These are phyloP conservation scores for Niveomyces coronatus DNA, from an alignment of 2,329 filamentous ascomycete species.

Conservation along the genomic window DNA sequence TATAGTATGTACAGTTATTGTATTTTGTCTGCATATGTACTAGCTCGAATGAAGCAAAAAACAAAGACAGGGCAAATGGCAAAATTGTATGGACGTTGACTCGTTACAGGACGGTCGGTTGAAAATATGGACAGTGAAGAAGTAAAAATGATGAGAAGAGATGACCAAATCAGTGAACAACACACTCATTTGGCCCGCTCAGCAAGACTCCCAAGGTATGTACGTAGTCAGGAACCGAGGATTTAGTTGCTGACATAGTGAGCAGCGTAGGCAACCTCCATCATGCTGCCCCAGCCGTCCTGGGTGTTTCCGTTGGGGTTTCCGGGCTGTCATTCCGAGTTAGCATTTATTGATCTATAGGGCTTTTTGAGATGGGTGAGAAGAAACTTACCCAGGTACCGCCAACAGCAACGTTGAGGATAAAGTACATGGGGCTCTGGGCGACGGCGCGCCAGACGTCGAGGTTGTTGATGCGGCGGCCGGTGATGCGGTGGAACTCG, in stretches of 20 bases:
- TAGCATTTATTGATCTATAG: no score
- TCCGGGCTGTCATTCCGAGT: constrained; percentile 31
- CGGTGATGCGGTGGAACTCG: constrained; percentile 33
- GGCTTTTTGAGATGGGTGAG: neutral
- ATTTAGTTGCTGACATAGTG: constrained; percentile 23
- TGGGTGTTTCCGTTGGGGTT: constrained; percentile 34
- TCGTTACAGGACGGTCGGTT: constrained; percentile 4
- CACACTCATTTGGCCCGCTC: no score
- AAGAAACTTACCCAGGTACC: constrained; percentile 37
- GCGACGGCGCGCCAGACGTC: constrained; percentile 39
- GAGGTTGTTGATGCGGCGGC: constrained; percentile 32
- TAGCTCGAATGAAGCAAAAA: neutral
- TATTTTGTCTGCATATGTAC: constrained; percentile 8
- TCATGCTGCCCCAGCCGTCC: constrained; percentile 35
- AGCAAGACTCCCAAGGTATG: no score
- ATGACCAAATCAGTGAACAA: neutral
- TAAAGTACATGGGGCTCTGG: constrained; percentile 39
- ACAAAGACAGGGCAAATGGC: no score
- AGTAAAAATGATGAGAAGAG: neutral
- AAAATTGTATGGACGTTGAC: constrained; percentile 10
- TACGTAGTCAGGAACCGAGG: no score
- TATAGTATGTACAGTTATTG: constrained; percentile 8
- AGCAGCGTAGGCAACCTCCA: constrained; percentile 43
- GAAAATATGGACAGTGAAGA: constrained; percentile 9
- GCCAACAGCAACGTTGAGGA: constrained; percentile 46